Conservation (phyloP, 306 rosid species). For the Hippophae gyantsensis region DNA sequence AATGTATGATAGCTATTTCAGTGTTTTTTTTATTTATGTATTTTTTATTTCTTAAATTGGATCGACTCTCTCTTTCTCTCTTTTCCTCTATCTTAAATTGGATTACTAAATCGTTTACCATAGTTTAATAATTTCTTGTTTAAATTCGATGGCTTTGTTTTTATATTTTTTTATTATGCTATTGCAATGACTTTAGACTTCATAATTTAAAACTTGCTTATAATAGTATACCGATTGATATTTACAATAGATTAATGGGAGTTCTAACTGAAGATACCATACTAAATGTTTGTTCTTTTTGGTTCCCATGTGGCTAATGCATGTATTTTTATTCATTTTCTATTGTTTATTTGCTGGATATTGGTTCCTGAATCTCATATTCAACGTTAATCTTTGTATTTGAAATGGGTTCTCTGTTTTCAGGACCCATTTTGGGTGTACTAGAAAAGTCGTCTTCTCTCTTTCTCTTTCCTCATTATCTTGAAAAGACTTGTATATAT, state of each 20-base stretch:
- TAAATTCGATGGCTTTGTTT: background rate
- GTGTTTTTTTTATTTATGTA: too few relatives aligned
- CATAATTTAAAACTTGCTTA: too few relatives aligned
- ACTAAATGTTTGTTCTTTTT: slow-evolving; percentile 12
- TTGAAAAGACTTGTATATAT: slow-evolving; percentile 4
- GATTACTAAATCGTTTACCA: too few relatives aligned
- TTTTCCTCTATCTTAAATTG: too few relatives aligned
- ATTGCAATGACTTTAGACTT: background rate
- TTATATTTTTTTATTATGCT: background rate
- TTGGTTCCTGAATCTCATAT: slow-evolving; percentile 16
- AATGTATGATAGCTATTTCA: too few relatives aligned
- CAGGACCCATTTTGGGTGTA: slow-evolving; percentile 7
- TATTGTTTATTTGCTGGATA: slow-evolving; percentile 7
- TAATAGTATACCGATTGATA: background rate
- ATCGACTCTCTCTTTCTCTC: too few relatives aligned
- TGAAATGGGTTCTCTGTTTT: slow-evolving; percentile 15
- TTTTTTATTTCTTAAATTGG: too few relatives aligned
- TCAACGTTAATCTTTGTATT: slow-evolving; percentile 15
- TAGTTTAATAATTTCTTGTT: background rate
- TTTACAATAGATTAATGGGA: background rate
- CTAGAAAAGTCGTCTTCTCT: background rate
- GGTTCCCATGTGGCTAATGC: slow-evolving; percentile 22
- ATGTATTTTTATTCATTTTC: slow-evolving; percentile 14
- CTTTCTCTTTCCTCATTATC: background rate
- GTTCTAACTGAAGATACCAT: slow-evolving; percentile 6